phyloP scores from a whole-genome alignment of 768 basidiomycete genomes.

The Mrakia frigida region DNA sequence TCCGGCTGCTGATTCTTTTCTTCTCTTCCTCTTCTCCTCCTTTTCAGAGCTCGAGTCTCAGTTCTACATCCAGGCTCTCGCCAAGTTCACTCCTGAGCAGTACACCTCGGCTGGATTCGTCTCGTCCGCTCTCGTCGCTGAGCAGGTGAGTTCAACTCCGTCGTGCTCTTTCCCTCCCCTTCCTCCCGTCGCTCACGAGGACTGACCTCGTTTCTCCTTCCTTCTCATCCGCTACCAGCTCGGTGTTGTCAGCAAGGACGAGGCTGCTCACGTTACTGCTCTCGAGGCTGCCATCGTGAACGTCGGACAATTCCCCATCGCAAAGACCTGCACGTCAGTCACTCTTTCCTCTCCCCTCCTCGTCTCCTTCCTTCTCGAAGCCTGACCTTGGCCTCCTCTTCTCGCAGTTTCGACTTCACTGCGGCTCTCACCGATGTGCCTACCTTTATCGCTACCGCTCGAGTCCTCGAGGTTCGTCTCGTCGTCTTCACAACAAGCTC shows the following conservation, averaged over 20 bases:
- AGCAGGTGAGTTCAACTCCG: slow-evolving; percentile 22
- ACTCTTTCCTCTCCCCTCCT: not conserved
- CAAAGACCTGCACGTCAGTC: slow-evolving; percentile 28
- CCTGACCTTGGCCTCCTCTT: not conserved
- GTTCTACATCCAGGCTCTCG: slow-evolving; percentile 64
- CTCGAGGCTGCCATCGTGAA: slow-evolving; percentile 34
- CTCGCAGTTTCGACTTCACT: slow-evolving; percentile 32
- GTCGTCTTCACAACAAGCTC: not conserved
- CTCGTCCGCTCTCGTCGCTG: slow-evolving; percentile 49
- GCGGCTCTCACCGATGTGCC: slow-evolving; percentile 32
- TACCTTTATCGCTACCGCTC: slow-evolving; percentile 35
- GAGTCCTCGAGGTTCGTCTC: slow-evolving; percentile 33
- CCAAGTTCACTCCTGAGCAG: slow-evolving; percentile 60
- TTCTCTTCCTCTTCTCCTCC: not conserved
- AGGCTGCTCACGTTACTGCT: slow-evolving; percentile 33
- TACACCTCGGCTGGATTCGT: slow-evolving; percentile 64
- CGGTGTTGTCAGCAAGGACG: slow-evolving; percentile 33
- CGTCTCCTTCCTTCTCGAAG: not conserved
- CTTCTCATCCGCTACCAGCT: not conserved
- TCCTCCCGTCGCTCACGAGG: not conserved
- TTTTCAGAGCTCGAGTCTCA: slow-evolving; percentile 52
- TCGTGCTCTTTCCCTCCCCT: not conserved
- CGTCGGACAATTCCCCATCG: slow-evolving; percentile 24
- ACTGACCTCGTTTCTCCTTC: not conserved
- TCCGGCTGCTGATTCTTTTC: not conserved